Conservation (phyloP, 768 basidiomycete genomes). For the Suillus subalutaceus region DNA sequence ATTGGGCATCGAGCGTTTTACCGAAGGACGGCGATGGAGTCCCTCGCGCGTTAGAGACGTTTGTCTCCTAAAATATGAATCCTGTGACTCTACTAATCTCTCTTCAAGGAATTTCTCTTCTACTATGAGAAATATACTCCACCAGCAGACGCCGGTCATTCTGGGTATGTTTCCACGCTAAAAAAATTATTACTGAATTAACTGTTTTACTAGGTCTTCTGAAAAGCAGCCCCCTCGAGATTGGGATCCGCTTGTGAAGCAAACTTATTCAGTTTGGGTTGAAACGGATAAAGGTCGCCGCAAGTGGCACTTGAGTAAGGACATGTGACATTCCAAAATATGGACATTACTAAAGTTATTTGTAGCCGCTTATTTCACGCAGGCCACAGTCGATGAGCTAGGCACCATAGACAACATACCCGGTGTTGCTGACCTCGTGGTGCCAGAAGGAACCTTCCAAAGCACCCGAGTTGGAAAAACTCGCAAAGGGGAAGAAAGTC, state of each 20-base stretch:
- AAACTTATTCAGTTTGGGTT: slow-evolving; percentile 83
- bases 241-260: slow-evolving; percentile 77
- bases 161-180: slow-evolving; percentile 37
- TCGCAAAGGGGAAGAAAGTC: slow-evolving; percentile 44
- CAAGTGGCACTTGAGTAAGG: slow-evolving; percentile 85
- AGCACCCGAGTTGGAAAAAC: slow-evolving; percentile 64
- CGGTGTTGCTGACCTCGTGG: slow-evolving; percentile 57
- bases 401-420: slow-evolving; percentile 71
- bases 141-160: slow-evolving; percentile 45
- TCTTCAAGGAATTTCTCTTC: slow-evolving; percentile 74
- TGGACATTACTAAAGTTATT: slow-evolving; percentile 4
- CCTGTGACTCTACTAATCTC: slow-evolving; percentile 16
- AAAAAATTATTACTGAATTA: slow-evolving; percentile 5
- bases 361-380: slow-evolving; percentile 83
- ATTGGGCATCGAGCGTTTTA: slow-evolving; percentile 83
- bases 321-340: slow-evolving; percentile 2
- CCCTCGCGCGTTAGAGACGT: slow-evolving; percentile 84
- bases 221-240: slow-evolving; percentile 58
- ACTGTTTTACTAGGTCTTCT: slow-evolving; percentile 31
- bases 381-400: slow-evolving; percentile 70
- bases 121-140: slow-evolving; percentile 77
- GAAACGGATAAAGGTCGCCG: slow-evolving; percentile 62
- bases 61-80: slow-evolving; percentile 27
- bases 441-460: slow-evolving; percentile 69
- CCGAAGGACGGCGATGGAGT: slow-evolving; percentile 82